phyloP scores from a whole-genome alignment of 768 basidiomycete genomes.

The Lactarius hatsudake region DNA sequence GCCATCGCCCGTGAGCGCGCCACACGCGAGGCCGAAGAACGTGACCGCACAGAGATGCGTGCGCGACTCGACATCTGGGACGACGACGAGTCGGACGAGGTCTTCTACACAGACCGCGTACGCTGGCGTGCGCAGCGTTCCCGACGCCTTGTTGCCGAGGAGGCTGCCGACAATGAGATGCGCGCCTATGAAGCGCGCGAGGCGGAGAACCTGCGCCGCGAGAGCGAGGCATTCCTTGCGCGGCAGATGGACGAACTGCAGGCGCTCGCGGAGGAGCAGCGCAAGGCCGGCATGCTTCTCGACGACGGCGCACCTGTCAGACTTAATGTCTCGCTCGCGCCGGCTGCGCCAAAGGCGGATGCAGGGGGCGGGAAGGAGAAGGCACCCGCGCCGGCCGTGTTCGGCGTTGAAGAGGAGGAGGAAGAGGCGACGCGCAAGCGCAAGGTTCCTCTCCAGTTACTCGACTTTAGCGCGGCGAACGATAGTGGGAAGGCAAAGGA shows the following conservation, averaged over 20 bases:
- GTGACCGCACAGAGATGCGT: conserved; percentile 76
- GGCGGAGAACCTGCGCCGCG: conserved; percentile 78
- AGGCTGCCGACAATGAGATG: conserved; percentile 80
- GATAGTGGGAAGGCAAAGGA: conserved; percentile 75
- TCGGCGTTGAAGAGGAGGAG: conserved; percentile 86
- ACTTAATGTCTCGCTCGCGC: conserved; percentile 71
- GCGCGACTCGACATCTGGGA: conserved; percentile 86
- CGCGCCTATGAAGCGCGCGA: conserved; percentile 81
- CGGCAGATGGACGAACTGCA: conserved; percentile 97
- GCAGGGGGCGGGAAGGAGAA: conserved; percentile 44
- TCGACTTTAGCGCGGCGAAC: conserved; percentile 86
- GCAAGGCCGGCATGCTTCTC: conserved; percentile 83
- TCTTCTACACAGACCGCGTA: conserved; percentile 86
- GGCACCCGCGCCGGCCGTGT: conserved; percentile 54
- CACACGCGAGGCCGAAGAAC: conserved; percentile 73
- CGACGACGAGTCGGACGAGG: conserved; percentile 88
- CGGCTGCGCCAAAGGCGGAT: conserved; percentile 36
- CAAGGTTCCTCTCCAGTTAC: conserved; percentile 82
- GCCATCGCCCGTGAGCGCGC: conserved; percentile 69
- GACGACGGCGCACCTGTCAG: conserved; percentile 92
- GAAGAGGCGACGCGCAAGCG: conserved; percentile 75
- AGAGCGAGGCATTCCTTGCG: conserved; percentile 92
- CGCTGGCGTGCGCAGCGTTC: conserved; percentile 84
- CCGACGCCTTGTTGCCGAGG: conserved; percentile 71
- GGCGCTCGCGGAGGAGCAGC: conserved; percentile 84